These are phyloP conservation scores for Zygoascus bituminiphila DNA, from an alignment of 805 yeast species.

Conservation along the genomic window DNA sequence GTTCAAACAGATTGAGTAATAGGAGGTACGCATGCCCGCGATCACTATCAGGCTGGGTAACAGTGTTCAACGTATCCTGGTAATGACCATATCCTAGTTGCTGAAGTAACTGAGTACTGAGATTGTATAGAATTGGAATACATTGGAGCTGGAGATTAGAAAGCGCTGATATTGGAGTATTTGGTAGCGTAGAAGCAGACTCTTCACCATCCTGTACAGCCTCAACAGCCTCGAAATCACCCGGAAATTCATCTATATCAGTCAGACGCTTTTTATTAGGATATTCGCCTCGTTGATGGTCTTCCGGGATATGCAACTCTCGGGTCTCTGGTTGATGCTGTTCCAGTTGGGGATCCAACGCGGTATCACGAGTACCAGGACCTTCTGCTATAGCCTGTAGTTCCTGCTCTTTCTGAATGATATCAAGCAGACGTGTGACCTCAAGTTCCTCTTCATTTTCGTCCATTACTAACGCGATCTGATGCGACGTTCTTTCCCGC, in stretches of 20 bases:
- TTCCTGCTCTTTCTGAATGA: constrained; percentile 10
- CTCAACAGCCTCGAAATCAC: neutral
- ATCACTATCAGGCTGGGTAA: constrained; percentile 57
- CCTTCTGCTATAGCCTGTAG: neutral
- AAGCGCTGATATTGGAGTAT: neutral
- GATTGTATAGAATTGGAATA: constrained; percentile 68
- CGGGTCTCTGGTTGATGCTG: neutral
- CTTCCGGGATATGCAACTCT: neutral
- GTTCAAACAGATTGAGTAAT: constrained; percentile 68
- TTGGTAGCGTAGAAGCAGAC: too few species aligned
- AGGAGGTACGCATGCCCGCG: constrained; percentile 53
- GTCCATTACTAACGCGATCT: neutral
- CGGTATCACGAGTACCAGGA: neutral
- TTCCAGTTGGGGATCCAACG: neutral
- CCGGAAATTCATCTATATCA: neutral
- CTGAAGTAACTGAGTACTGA: constrained; percentile 72
- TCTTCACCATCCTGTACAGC: neutral
- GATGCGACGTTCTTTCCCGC: neutral
- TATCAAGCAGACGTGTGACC: constrained; percentile 7
- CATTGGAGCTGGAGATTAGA: constrained; percentile 7
- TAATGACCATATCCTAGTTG: constrained; percentile 66
- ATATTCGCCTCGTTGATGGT: neutral
- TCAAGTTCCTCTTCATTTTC: constrained; percentile 4
- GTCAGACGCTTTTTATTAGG: neutral
- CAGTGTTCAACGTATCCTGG: constrained; percentile 63